These are phyloP conservation scores for Lipomyces yamanashiensis DNA, from an alignment of 805 yeast species.

Conservation along the genomic window DNA sequence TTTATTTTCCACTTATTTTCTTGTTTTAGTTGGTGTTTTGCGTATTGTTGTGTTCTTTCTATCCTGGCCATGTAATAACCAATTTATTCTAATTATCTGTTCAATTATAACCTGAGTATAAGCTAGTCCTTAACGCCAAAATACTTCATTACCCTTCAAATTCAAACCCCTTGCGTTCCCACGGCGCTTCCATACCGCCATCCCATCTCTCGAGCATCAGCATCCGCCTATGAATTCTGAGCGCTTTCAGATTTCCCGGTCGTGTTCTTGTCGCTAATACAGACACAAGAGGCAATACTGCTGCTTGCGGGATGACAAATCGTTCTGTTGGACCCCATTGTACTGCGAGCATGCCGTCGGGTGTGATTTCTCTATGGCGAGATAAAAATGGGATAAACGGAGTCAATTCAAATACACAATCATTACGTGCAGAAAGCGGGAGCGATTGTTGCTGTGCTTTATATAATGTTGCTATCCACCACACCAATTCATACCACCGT, in stretches of 20 bases:
- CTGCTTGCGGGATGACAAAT: slow-evolving; percentile 13
- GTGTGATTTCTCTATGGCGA: slow-evolving; percentile 8
- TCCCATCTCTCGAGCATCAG: slow-evolving; percentile 23
- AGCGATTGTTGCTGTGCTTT: not conserved
- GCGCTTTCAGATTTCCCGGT: slow-evolving; percentile 12
- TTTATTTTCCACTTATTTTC: not conserved
- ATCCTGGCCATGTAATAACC: too few relatives aligned
- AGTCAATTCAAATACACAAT: slow-evolving; percentile 21
- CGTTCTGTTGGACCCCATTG: slow-evolving; percentile 29
- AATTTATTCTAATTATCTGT: not conserved
- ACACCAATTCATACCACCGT: slow-evolving; percentile 23
- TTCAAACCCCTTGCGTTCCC: slow-evolving; percentile 14
- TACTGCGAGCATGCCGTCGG: slow-evolving; percentile 15
- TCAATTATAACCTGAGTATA: not conserved
- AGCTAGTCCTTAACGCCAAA: not conserved
- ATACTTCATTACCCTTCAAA: not conserved
- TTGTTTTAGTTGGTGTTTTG: too few relatives aligned
- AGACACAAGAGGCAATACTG: slow-evolving; percentile 7
- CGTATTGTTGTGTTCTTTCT: too few relatives aligned
- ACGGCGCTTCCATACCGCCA: slow-evolving; percentile 21
- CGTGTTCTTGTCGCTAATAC: slow-evolving; percentile 3
- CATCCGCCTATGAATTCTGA: slow-evolving; percentile 10
- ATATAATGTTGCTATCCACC: slow-evolving; percentile 13
- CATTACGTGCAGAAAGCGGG: not conserved
- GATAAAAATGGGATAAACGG: slow-evolving; percentile 19